Conservation (phyloP, 106 monocot species). For the Dendrobium officinale region DNA sequence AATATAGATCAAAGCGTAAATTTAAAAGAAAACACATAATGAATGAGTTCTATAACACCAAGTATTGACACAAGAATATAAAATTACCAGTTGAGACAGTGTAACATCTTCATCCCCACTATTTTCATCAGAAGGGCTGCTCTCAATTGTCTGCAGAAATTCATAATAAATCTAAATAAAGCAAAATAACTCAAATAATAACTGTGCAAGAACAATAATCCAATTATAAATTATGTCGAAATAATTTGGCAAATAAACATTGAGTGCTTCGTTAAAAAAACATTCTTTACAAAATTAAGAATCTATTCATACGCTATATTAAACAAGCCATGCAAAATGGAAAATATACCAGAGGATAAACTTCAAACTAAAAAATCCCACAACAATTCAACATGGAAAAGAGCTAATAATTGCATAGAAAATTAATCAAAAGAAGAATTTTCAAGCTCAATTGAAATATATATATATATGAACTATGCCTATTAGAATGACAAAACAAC, state of each 20-base stretch:
- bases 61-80: neutral
- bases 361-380: neutral
- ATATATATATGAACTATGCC: neutral
- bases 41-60: neutral
- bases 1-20: neutral
- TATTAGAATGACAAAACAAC: neutral
- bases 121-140: slow-evolving; percentile 70
- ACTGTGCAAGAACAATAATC: neutral
- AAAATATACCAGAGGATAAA: neutral
- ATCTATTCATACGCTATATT: neutral
- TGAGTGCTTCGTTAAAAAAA: neutral
- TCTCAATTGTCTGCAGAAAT: slow-evolving; percentile 76
- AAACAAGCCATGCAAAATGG: neutral
- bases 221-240: neutral
- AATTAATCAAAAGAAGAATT: neutral
- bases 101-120: slow-evolving; percentile 67
- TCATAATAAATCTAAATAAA: neutral
- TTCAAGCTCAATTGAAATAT: neutral
- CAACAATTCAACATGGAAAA: neutral
- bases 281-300: neutral
- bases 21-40: neutral
- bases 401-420: neutral
- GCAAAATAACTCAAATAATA: slow-evolving; percentile 6
- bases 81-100: slow-evolving; percentile 80
- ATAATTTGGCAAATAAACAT: neutral